Evolutionary conservation across 805 yeast genomes (phyloP), one percentile per base, ranked within the genome.

Genomic region (Candida mattraensis): DNA sequence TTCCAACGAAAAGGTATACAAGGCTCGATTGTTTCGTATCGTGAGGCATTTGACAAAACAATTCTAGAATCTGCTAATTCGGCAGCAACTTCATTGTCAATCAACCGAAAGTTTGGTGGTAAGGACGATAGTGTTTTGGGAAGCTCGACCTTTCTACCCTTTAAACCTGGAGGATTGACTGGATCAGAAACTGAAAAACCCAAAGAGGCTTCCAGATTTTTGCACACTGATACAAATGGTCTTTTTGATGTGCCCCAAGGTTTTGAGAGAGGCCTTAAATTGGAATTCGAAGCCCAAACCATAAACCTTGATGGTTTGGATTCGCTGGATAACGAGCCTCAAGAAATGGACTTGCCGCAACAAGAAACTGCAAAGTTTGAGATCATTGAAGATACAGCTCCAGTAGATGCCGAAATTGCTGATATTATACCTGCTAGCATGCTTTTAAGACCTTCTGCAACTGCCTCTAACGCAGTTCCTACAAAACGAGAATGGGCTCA

Each of bases 231-330:
- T 51, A 63, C 61, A 3, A 69, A 76, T 20, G 99, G 98, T 0
- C 60, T 93, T 23, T 85, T 82, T 52, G 94, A 87, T 56, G 60
- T 77, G 1, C 93, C 97, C 0, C 91, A 82, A 13, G 96, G 96
- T 0, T 68, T 93, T 35, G 54, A 74, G 5, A 68, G 98, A 42
- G 95, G 97, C 0, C 64, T 89, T 40, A 44, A 54, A 7, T 41
- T 67, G 6, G 42, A 48, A 2, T 9, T 34, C 3, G 42, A 7
- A 5, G 20, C 27, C 6, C 43, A 30, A 9, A 25, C 26, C 2
- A 38, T 30, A n/a, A 53, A 35, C 13, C n/a, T 44, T 0, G 42
- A 39, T 14, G 39, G 30, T 20, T 30, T 43, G 11, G 27, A 33
- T 14, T 27, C 30, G 11, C 27, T 33, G 10, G 37, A 43, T 6